Percentiles rank a stretch among this genome's conserved stretches.
Evolutionary conservation across 192 early-diverging fungal genomes (phyloP).

Genomic region (Anaeromyces robustus): DNA sequence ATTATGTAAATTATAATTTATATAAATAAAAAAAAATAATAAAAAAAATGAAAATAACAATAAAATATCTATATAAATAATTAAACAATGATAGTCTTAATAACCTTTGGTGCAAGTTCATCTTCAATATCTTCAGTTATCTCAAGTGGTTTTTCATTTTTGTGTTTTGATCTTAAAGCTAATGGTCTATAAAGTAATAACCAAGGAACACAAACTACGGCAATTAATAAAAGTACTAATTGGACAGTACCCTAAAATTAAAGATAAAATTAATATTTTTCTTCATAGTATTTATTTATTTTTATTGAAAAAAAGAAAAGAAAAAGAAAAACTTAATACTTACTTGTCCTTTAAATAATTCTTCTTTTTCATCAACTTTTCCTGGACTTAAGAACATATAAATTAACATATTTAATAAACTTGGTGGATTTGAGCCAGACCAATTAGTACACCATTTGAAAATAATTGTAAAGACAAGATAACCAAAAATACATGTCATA

Average conservation of each 20-base stretch:
- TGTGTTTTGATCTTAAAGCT: conserved; percentile 67
- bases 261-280: too few relatives aligned
- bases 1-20: too few relatives aligned
- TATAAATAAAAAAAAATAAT: too few relatives aligned
- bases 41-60: too few relatives aligned
- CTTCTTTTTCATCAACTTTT: conserved; percentile 40
- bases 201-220: conserved; percentile 90
- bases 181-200: conserved; percentile 91
- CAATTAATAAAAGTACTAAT: conserved; percentile 58
- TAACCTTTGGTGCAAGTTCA: not conserved
- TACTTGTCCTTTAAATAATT: conserved; percentile 79
- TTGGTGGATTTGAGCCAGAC: conserved; percentile 61
- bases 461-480: conserved; percentile 76
- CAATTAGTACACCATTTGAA: conserved; percentile 95
- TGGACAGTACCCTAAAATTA: conserved; percentile 31
- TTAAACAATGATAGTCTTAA: too few relatives aligned
- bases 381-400: conserved; percentile 98
- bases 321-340: too few relatives aligned
- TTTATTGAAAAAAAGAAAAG: too few relatives aligned
- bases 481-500: conserved; percentile 87
- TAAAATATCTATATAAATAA: too few relatives aligned
- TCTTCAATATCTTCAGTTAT: not conserved
- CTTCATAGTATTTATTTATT: too few relatives aligned
- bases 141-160: conserved; percentile 1
- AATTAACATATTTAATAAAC: conserved; percentile 93